Conservation (phyloP, 805 yeast genomes). For the Pichia kluyveri region DNA sequence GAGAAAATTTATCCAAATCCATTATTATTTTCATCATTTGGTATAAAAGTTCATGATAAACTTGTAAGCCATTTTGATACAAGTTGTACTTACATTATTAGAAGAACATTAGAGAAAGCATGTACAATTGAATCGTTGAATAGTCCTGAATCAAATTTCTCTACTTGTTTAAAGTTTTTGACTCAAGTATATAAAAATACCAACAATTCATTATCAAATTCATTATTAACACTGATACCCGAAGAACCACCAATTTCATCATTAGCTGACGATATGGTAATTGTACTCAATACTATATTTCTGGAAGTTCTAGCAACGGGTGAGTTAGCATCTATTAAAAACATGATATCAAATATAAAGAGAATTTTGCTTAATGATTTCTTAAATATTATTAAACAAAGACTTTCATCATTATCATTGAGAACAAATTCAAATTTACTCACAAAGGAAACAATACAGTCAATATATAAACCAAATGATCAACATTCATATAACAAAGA, state of each 20-base stretch:
- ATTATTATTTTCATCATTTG: conserved; percentile 44
- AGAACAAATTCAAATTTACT: conserved; percentile 23
- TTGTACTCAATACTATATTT: conserved; percentile 61
- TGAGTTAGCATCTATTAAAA: conserved; percentile 44
- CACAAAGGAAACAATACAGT: conserved; percentile 10
- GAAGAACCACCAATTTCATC: conserved; percentile 69
- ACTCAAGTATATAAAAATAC: conserved; percentile 14
- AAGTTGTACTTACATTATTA: conserved; percentile 55
- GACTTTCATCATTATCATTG: conserved; percentile 37
- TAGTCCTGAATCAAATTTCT: conserved; percentile 32
- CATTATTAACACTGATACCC: conserved; percentile 27
- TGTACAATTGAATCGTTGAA: conserved; percentile 74
- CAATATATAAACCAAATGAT: conserved; percentile 9
- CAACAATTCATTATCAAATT: conserved; percentile 11
- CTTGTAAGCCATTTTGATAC: conserved; percentile 56
- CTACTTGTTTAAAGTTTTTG: conserved; percentile 20
- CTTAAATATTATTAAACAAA: conserved; percentile 42
- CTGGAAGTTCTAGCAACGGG: conserved; percentile 66
- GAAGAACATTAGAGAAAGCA: conserved; percentile 76
- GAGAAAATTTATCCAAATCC: conserved; percentile 37
- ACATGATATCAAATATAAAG: conserved; percentile 45
- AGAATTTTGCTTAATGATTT: conserved; percentile 58
- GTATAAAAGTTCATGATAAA: conserved; percentile 42
- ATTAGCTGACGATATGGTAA: conserved; percentile 74
- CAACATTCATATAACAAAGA: not conserved